Base-by-base conservation (phyloP, 2,329 filamentous ascomycete genomes). In the Sporothrix pseudoabietina region DNA sequence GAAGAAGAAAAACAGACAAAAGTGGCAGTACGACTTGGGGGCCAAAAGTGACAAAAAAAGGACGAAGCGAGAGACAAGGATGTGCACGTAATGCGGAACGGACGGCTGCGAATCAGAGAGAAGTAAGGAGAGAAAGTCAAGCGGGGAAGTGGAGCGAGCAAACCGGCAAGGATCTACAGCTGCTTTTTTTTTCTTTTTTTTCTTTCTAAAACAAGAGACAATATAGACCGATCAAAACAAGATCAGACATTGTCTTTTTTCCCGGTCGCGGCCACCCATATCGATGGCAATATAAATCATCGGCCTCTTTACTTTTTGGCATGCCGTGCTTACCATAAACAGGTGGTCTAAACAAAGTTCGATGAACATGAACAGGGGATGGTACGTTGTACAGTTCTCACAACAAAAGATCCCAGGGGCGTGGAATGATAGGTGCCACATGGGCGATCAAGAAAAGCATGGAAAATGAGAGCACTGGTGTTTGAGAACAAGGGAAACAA, bases 241-340 rank as follows among this genome's bases (percentile, higher is more conserved):
- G 52, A 55, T 10, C 52, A 26, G 52, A 55, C 52, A 55, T 55
- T 26, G 52, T 55, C 52, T 55, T 26, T 55, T 55, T 55, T n/a
- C 52, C 12, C n/a, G n/a, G 52, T 55, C 52, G 44, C 44, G 44
- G 44, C 44, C 44, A 16, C 14, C 14, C 0, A 4, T 16, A 49
- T 16, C 19, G 19, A 12, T 49, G 4, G 4, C 19, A 49, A 49
- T 49, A 49, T 49, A 19, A 2, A 16, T 0, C 3, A 19, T 19
- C 44, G 44, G 19, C 3, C 44, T 49, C 19, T 19, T 14, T 19
- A 19, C 14, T 14, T 49, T 49, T 49, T 16, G 14, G 1, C 44
- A 49, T 49, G 44, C 14, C 44, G 12, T 49, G 1, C 19, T 19
- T 49, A 4, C 44, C 14, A 49, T 19, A 14, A 49, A 14, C 44